Evolutionary conservation across 2,329 filamentous ascomycete genomes (phyloP).

Genomic region (Colletotrichum sp.): DNA sequence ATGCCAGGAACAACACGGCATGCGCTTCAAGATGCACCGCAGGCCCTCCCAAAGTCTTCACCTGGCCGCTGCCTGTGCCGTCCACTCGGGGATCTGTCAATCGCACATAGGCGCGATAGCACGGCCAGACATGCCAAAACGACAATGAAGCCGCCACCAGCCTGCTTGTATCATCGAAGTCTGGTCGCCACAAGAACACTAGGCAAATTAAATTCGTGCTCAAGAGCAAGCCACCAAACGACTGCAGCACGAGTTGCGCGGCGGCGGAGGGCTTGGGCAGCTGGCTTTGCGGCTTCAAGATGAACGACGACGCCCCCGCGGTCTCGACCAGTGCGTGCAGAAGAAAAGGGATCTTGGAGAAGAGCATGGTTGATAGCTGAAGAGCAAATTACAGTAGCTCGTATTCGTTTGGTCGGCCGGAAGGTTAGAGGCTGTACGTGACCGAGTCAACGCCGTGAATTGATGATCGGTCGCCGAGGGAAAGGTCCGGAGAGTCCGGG

Average conservation of each 20-base stretch:
- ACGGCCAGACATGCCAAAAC: constrained; percentile 55
- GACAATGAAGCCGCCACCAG: constrained; percentile 45
- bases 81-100: constrained; percentile 27
- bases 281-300: constrained; percentile 45
- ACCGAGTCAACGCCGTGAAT: neutral
- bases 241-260: constrained; percentile 47
- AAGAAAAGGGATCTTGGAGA: constrained; percentile 37
- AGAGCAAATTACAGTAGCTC: neutral
- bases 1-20: constrained; percentile 36
- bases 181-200: constrained; percentile 33
- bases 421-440: neutral
- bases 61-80: constrained; percentile 1
- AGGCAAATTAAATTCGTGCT: constrained; percentile 49
- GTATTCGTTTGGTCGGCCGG: neutral
- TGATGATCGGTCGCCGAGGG: neutral
- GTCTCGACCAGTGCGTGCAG: constrained; percentile 44
- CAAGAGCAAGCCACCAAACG: constrained; percentile 52
- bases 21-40: constrained; percentile 50
- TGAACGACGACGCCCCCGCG: constrained; percentile 50
- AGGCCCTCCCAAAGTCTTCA: constrained; percentile 48
- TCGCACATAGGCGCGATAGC: constrained; percentile 43
- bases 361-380: constrained; percentile 20
- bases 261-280: constrained; percentile 43
- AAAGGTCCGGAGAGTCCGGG: neutral
- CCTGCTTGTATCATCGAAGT: constrained; percentile 34